A percentile compares a stretch with the other conserved stretches of the same genome.
Evolutionary conservation across 306 rosid genomes (phyloP).

Genomic region (Rosa multiflora): DNA sequence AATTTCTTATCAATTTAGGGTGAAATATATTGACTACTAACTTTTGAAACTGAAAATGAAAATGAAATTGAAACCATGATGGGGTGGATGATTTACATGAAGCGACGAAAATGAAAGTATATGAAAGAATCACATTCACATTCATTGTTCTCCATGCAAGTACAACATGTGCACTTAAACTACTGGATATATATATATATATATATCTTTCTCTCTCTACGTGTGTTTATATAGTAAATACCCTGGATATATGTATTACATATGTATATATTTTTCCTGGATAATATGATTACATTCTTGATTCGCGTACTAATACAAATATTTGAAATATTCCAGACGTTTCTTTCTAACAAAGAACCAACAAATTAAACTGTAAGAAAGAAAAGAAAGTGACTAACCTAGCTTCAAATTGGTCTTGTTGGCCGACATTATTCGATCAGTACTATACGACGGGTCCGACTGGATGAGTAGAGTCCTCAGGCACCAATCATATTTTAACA

Average conservation of each 20-base stretch:
- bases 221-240: too few species aligned
- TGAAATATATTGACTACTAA: too few species aligned
- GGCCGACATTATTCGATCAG: conserved; percentile 6
- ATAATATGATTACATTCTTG: not conserved
- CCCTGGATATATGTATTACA: too few species aligned
- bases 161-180: conserved; percentile 19
- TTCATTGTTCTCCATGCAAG: conserved; percentile 26
- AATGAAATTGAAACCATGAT: too few species aligned
- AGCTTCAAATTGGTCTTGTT: conserved; percentile 18
- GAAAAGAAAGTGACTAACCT: conserved; percentile 13
- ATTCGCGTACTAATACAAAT: conserved; percentile 7
- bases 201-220: too few species aligned
- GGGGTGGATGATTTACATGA: too few species aligned
- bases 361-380: conserved; percentile 16
- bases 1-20: too few species aligned
- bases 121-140: not conserved
- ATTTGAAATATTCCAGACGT: conserved; percentile 46
- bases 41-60: too few species aligned
- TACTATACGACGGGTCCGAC: not conserved
- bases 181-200: not conserved
- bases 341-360: conserved; percentile 36
- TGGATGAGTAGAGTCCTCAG: not conserved
- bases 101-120: too few species aligned
- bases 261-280: too few species aligned
- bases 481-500: not conserved